Evolutionary conservation across 768 basidiomycete genomes (phyloP), one percentile per base, ranked within the genome.

Genomic region (Lactifluus pinguis): DNA sequence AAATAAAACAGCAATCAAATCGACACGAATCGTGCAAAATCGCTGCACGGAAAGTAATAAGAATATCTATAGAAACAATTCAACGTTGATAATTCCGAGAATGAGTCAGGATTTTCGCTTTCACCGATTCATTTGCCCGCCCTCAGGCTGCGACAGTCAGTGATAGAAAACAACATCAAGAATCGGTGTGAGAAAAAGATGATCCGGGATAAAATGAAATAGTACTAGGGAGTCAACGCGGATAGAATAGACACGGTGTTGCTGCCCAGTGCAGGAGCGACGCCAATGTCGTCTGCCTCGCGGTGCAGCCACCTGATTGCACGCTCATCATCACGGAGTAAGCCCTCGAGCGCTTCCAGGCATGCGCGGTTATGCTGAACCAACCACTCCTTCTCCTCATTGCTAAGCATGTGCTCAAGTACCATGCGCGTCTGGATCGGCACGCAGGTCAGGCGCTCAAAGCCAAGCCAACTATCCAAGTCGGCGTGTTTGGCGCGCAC

Each of bases 381-480:
- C 62, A 98, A 69, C 95, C 95, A 98, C 56, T 80, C 74, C 64
- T 83, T 86, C 76, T 98, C 93, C 62, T 89, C 86, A 69, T 86
- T 89, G 17, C 87, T 84, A 58, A 98, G 80, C 81, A 97, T 84
- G 53, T 71, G 77, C 50, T 85, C 87, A 69, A 92, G 88, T 53
- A 98, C 86, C 84, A 98, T 88, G 66, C 82, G 79, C 2, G 89
- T 89, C 72, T 94, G 89, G 68, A 98, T 97, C 4, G 95, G 95
- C 10, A 98, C 94, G 74, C 89, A 86, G 2, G 95, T 95, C 66
- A 98, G 76, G 4, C 94, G 86, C 72, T 95, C 91, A 71, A 95
- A 98, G 8, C 87, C 89, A 39, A 92, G 80, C 92, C 92, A 98
- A 29, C 82, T 75, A 67, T 86, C 87, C 63, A 83, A 87, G 70